Evolutionary conservation across 768 basidiomycete species (phyloP).

Genomic region (Boletus rubroflammeus): DNA sequence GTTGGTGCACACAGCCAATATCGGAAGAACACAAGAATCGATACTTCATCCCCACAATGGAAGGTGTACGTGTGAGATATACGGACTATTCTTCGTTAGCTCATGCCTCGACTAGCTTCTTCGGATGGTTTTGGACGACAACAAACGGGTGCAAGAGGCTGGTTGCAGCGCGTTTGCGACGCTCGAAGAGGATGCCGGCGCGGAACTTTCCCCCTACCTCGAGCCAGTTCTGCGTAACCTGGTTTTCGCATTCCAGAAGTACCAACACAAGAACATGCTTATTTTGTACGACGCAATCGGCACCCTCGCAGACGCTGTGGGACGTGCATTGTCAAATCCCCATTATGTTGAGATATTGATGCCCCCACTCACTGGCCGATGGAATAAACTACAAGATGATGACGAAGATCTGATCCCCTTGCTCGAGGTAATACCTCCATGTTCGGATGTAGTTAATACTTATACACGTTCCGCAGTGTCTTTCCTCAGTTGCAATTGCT

Average conservation of each 20-base stretch:
- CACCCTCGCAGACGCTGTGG: constrained; percentile 95
- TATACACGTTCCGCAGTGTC: constrained; percentile 56
- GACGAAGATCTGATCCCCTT: constrained; percentile 93
- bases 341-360: constrained; percentile 91
- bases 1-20: constrained; percentile 87
- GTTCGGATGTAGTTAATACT: background rate
- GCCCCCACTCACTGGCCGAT: constrained; percentile 88
- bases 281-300: constrained; percentile 99
- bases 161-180: constrained; percentile 99
- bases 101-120: constrained; percentile 61
- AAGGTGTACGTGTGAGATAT: constrained; percentile 68
- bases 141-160: constrained; percentile 98
- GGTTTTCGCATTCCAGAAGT: constrained; percentile 95
- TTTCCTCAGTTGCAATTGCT: constrained; percentile 96
- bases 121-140: constrained; percentile 95
- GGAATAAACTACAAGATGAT: constrained; percentile 87
- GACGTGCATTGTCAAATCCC: constrained; percentile 79
- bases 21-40: constrained; percentile 84
- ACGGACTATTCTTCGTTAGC: background rate
- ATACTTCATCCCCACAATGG: constrained; percentile 97
- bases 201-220: constrained; percentile 86
- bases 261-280: constrained; percentile 99
- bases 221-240: constrained; percentile 94
- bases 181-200: constrained; percentile 94
- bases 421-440: constrained; percentile 67